Base-by-base conservation (phyloP, 306 rosid species). In the Begonia loranthoides region DNA sequence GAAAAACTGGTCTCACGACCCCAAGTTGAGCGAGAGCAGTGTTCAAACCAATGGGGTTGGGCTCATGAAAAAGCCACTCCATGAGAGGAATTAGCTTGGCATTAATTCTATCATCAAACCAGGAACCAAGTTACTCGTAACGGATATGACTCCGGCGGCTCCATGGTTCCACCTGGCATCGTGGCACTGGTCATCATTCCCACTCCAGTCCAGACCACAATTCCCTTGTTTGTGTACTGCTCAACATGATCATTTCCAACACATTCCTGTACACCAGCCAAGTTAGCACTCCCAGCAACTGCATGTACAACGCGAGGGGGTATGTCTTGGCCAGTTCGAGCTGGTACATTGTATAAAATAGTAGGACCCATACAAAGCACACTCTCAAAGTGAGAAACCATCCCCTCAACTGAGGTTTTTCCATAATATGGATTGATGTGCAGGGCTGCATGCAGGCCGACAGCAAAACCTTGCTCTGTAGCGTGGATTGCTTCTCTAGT, bases 361-460 rank as follows among this genome's bases (percentile, higher is more conserved):
- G 92, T 78, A 8, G 95, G 99, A 4, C 95, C 99, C 95, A 90
- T 86, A 17, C 87, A 71, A 52, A 90, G 63, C 55, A 86, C 95
- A 15, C 77, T 70, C 15, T 79, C 66, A 15, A 86, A 87, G 74
- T 86, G 99, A 12, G 85, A 66, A 49, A 82, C 64, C 72, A 85
- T 40, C 22, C 99, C 99, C 41, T 83, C 76, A 66, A 74, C 41
- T 44, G 99, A 90, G 51, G 95, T 90, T 73, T 85, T 90, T 0
- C 97, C 97, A 50, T 90, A 85, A 68, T 90, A 90, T 21, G 97
- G 97, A 70, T 90, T 90, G 61, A 85, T 78, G 63, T 90, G 97
- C 52, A 90, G 94, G n/a, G 97, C 95, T 21, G 79, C 97, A 57
- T 90, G 97, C 97, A 85, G 85, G 57, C 95, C 99, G 56, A 90